Evolutionary conservation across 345 rosid species (phyloP), one percentile per base, ranked within the genome.

Genomic region (Populus alba): DNA sequence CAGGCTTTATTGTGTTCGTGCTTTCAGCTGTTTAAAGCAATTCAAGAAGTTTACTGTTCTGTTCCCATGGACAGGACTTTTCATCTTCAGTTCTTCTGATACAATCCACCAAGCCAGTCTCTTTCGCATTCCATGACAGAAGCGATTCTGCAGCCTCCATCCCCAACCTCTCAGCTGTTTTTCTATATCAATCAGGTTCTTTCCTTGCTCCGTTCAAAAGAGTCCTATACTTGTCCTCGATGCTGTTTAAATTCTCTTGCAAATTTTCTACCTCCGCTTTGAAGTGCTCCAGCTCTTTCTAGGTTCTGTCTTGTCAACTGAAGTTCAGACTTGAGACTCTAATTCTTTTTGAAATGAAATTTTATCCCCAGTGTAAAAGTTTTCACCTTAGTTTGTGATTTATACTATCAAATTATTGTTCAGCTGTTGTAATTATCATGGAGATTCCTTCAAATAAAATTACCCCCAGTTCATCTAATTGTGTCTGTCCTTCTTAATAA

Each of bases 41-140:
- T 74, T 89, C 91, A 7, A 88, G 83, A 55, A 93, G 81, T 31
- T 82, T 80, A 3, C 29, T 80, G 47, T 86, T 87, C 77, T 92
- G 97, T 71, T 88, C 86, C n/a, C 81, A 81, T 16, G 87, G 88
- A 0, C 77, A 70, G 5, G 80, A 69, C 73, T 87, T 91, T 76
- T 94, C 99, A 4, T 94, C 93, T 68, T 96, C 99, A 33, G 89
- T 94, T 78, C 83, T 82, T 39, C 82, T 88, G 59, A 96, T 94
- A 61, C 88, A 88, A 1, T 81, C 88, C 18, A 96, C 91, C 10
- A 96, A 90, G 29, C 87, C 91, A 0, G 85, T 88, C 70, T 94
- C 99, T 83, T 91, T 94, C 51, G 85, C 97, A 23, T 85, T 89
- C 99, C 97, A 96, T 5, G 95, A 97, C 71, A 80, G 8, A 2